Percentiles rank a stretch among this genome's conserved stretches.
Evolutionary conservation across 768 basidiomycete species (phyloP).

Genomic region (Termitomyces sp.): DNA sequence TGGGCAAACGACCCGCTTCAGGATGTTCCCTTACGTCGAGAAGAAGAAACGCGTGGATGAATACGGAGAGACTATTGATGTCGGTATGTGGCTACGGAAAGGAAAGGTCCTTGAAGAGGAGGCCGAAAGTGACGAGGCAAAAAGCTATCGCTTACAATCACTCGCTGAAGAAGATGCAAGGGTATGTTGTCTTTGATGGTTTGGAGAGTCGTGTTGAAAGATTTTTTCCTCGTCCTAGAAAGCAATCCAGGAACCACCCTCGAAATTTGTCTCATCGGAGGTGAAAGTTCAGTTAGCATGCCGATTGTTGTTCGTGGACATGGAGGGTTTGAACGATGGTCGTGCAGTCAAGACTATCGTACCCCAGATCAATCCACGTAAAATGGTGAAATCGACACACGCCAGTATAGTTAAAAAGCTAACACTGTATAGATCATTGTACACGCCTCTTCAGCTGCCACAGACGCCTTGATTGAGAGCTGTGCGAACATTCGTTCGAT

Average conservation of each 20-base stretch:
- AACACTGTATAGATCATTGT: slow-evolving; percentile 68
- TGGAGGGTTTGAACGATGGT: slow-evolving; percentile 96
- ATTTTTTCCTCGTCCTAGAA: slow-evolving; percentile 35
- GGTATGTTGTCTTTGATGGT: slow-evolving; percentile 31
- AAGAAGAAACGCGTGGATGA: slow-evolving; percentile 89
- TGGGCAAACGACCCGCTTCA: slow-evolving; percentile 70
- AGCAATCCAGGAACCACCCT: slow-evolving; percentile 78
- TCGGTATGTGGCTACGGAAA: slow-evolving; percentile 92
- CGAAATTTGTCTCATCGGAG: slow-evolving; percentile 77
- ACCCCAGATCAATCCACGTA: slow-evolving; percentile 92
- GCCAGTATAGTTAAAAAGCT: slow-evolving; percentile 1
- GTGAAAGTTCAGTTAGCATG: slow-evolving; percentile 81
- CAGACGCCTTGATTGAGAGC: slow-evolving; percentile 70
- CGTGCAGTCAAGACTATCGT: slow-evolving; percentile 96
- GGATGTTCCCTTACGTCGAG: slow-evolving; percentile 98
- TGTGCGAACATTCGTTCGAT: slow-evolving; percentile 81
- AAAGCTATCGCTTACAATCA: slow-evolving; percentile 60
- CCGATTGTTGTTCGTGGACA: slow-evolving; percentile 84
- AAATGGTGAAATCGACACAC: slow-evolving; percentile 56
- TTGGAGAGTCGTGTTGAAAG: neutral
- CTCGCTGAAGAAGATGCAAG: slow-evolving; percentile 78
- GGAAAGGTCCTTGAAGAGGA: slow-evolving; percentile 90
- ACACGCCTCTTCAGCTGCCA: slow-evolving; percentile 62
- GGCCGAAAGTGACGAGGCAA: slow-evolving; percentile 74
- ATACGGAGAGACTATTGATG: slow-evolving; percentile 93